Percentiles rank a stretch among this genome's conserved stretches.
Evolutionary conservation across 2,329 filamentous ascomycete genomes (phyloP).

Genomic region (Paecilomyces formosus): DNA sequence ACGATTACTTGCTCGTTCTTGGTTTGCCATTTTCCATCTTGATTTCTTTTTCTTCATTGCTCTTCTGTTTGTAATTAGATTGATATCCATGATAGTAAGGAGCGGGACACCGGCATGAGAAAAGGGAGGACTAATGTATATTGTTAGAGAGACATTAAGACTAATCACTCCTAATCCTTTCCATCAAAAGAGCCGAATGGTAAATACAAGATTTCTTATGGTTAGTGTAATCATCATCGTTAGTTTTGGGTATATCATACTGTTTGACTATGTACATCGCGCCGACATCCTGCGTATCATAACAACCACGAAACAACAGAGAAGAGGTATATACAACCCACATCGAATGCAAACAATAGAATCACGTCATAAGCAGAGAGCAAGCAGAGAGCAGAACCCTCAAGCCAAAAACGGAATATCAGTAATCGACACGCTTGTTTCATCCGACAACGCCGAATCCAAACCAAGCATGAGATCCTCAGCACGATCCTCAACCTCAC

Average conservation of each 20-base stretch:
- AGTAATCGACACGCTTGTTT: neutral
- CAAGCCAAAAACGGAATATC: neutral
- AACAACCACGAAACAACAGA: no score
- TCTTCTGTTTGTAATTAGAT: neutral
- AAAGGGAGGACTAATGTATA: neutral
- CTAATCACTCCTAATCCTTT: neutral
- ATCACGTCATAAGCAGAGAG: neutral
- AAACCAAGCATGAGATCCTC: neutral
- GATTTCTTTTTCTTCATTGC: neutral
- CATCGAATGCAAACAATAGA: no score
- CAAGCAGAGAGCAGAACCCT: neutral
- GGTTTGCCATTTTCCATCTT: no score
- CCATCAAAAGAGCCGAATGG: neutral
- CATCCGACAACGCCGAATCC: neutral
- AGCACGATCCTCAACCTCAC: neutral
- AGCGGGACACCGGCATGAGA: neutral
- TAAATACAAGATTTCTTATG: neutral
- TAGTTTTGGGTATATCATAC: no score
- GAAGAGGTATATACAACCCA: no score
- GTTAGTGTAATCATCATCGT: no score
- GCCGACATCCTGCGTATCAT: no score
- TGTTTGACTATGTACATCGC: no score
- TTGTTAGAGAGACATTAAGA: neutral
- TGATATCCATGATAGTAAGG: neutral
- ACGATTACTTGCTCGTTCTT: no score